Base-by-base conservation (phyloP, 768 basidiomycete species). In the Hypholoma fasciculare region DNA sequence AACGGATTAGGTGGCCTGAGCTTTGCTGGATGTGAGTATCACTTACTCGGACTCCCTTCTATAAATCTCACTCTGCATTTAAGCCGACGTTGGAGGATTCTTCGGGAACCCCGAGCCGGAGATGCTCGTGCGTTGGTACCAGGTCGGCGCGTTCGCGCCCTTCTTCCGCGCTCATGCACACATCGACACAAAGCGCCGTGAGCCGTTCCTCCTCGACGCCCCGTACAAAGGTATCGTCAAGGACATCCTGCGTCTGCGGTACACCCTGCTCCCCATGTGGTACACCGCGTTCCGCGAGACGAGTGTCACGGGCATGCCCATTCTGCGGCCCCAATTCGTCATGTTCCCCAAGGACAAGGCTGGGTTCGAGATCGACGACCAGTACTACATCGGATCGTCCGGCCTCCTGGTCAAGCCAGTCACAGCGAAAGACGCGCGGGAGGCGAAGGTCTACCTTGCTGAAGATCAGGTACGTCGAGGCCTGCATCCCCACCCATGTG, bases 131-230 rank as follows among this genome's bases (percentile, higher is more conserved):
- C 82, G 97, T 49, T 99, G 96, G 96, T 98, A 99, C 65, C 94
- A 92, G 75, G 91, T 96, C 50, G 97, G 97, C 23, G 85, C 87
- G 1, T 96, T 98, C 74, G 88, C 88, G 52, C 96, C 97, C 6
- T 99, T 99, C 86, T 96, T 98, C 88, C 86, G 97, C 58, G 97
- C 96, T 1, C 97, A 99, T 72, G 96, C 96, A 11, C 96, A 98
- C 71, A 88, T 98, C 66, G 96, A 99, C 70, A 96, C 96, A 27
- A 98, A 98, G 76, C 88, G 97, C 43, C 88, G 97, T 40, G 97
- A 99, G 73, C 96, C 96, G 1, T 99, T 88, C 80, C 80, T 98
- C 0, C 82, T 90, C 49, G 92, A 94, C 11, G 88, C 97, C 64
- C 95, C 96, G 3, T 89, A 92, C 78, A 92, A 91, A 77, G 79